Base-by-base conservation (phyloP, 2,329 filamentous ascomycete genomes). In the Ophiostoma sp. region DNA sequence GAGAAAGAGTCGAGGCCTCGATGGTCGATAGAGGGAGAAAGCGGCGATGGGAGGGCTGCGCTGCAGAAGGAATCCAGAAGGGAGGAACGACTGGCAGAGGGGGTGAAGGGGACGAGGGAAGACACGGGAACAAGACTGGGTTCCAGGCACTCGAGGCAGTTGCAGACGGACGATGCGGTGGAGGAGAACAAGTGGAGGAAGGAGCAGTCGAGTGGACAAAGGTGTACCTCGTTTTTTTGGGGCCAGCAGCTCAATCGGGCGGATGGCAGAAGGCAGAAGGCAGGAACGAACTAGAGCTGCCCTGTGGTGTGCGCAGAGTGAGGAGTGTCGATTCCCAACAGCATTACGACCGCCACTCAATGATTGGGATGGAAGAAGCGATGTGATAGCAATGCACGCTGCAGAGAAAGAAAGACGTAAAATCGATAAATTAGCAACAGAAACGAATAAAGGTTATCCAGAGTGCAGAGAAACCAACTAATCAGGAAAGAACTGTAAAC, bases 131-230 rank as follows among this genome's bases (percentile, higher is more conserved):
- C 27, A 3, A 3, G 62, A 36, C 38, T 44, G 36, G 52, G 72
- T 75, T 70, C 47, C 47, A 49, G 67, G 40, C 52, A 78, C 27
- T 60, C 52, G 38, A 58, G 58, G 58, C 18, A 68, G 52, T 14
- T 36, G 62, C 12, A 60, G 44, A 49, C 27, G 27, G 66, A 45
- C 62, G 64, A 64, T 64, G 63, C 63, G 63, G 63, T 64, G 63
- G 63, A 64, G 63, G 63, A 64, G 60, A 27, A 27, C 60, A 67
- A 63, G 41, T 63, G 18, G 42, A 67, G 36, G 18, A 66, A 66
- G 58, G 42, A 49, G 41, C n/a, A 62, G 12, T 62, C 41, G 58
- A 45, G 40, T 44, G 62, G 62, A 64, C 41, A 63, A 41, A 63
- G 14, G 36, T 27, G 27, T 27, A 27, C 27, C 27, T 27, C 27